Conservation (phyloP, 192 early-diverging fungal species). For the Chytriomyces hyalinus region DNA sequence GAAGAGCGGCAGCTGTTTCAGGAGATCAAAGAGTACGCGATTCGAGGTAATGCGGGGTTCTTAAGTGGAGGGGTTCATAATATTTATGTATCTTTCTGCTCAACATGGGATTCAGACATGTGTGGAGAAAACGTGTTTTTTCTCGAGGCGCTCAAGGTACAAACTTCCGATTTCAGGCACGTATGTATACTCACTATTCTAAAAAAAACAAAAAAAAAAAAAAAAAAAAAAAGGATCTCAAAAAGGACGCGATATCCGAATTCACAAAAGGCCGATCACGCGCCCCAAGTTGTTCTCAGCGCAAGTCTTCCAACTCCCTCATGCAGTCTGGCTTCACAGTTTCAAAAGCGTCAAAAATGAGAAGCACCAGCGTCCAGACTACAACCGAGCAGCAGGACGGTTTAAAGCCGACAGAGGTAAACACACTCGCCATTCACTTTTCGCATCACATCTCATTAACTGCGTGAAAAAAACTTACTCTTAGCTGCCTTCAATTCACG, state of each 20-base stretch:
- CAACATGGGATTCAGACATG: not conserved
- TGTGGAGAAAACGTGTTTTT: slow-evolving; percentile 4
- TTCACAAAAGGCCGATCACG: not conserved
- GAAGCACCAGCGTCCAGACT: too few relatives aligned
- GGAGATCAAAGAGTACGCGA: slow-evolving; percentile 11
- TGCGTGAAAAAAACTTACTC: too few relatives aligned
- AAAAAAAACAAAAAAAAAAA: not conserved
- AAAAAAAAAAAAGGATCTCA: not conserved
- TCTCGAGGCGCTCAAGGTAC: not conserved
- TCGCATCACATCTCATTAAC: too few relatives aligned
- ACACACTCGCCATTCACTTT: too few relatives aligned
- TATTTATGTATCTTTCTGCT: not conserved
- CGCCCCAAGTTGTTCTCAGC: not conserved
- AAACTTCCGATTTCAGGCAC: not conserved
- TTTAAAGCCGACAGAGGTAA: too few relatives aligned
- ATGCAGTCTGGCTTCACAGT: too few relatives aligned
- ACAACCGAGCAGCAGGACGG: too few relatives aligned
- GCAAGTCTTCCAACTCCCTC: too few relatives aligned
- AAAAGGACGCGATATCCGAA: not conserved
- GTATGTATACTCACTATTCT: not conserved
- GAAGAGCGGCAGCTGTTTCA: slow-evolving; percentile 1
- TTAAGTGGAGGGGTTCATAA: not conserved
- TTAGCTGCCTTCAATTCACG: too few relatives aligned
- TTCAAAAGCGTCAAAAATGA: too few relatives aligned
- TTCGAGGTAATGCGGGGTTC: not conserved